Base-by-base conservation (phyloP, 257 asterid genomes). In the Datura wrightii region DNA sequence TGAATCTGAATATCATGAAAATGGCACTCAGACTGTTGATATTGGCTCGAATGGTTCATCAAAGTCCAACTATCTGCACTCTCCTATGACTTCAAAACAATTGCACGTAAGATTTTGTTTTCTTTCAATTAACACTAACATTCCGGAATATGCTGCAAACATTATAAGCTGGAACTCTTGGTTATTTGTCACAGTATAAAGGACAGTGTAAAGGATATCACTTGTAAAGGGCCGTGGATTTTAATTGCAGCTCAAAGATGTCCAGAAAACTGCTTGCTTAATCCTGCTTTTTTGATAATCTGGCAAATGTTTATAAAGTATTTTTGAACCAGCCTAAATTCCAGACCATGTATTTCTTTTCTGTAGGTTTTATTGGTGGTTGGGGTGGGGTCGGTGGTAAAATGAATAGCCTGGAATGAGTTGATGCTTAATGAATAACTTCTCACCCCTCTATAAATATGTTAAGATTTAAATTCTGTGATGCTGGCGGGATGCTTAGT, bases 71-170 rank as follows among this genome's bases (percentile, higher is more conserved):
- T 90, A 86, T 66, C 50, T 74, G 79, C 89, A 82, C 79, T 89
- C 95, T 74, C 91, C 91, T 4, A 60, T 56, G 83, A 88, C 90
- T 79, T 83, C 78, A 72, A 89, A 85, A 82, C 90, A 87, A 83
- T 80, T 85, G 2, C 91, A 85, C 89, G 97, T 91, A 82, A 36
- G 63, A 31, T 78, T 85, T 62, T 78, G 50, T n/a, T 66, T 74
- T 19, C 59, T 48, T 60, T 50, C 8, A 14, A 52, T 80, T 79
- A 24, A 37, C 58, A 50, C 14, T 18, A 1, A n/a, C 55, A 19
- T 4, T 39, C 55, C 39, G 31, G 54, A 80, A 59, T 14, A 58
- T 55, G 44, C 39, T 18, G 2, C 19, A 15, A 63, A 41, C 41
- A 34, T 31, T 42, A 63, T 31, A 19, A 42, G 5, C 76, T 52